Percentiles rank a stretch among this genome's conserved stretches.
Conservation (phyloP, 768 basidiomycete species). For the Amanita rubescens region DNA sequence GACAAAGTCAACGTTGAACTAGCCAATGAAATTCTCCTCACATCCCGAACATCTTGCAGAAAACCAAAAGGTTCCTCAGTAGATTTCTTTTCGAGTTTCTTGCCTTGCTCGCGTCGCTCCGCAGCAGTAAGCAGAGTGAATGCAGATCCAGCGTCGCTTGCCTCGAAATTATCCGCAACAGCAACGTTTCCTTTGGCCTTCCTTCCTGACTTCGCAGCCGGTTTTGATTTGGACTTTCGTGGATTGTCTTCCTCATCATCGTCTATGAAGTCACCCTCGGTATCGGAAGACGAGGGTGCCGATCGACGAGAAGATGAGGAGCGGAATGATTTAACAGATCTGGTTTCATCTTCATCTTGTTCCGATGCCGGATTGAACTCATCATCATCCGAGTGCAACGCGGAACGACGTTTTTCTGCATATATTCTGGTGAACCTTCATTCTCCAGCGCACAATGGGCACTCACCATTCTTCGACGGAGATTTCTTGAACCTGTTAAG, state of each 20-base stretch:
- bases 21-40: conserved; percentile 22
- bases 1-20: conserved; percentile 5
- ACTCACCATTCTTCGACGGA: conserved; percentile 45
- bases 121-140: conserved; percentile 72
- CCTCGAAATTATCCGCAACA: conserved; percentile 18
- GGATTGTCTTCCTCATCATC: conserved; percentile 55
- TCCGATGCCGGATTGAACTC: conserved; percentile 65
- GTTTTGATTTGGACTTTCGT: conserved; percentile 39
- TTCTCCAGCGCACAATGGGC: neutral
- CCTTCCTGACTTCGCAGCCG: conserved; percentile 41
- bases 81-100: conserved; percentile 78
- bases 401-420: conserved; percentile 34
- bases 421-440: neutral
- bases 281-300: conserved; percentile 26
- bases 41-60: conserved; percentile 65
- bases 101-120: conserved; percentile 64
- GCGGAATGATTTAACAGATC: conserved; percentile 39
- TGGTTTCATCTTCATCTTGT: conserved; percentile 51
- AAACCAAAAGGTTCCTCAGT: conserved; percentile 74
- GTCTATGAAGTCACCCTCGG: conserved; percentile 45
- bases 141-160: conserved; percentile 16
- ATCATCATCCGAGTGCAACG: conserved; percentile 45
- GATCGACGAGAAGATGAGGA: conserved; percentile 38
- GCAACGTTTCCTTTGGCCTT: conserved; percentile 18
- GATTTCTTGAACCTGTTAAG: conserved; percentile 64